Evolutionary conservation across 2,329 filamentous ascomycete species (phyloP).

Genomic region (Fusarium sp.): DNA sequence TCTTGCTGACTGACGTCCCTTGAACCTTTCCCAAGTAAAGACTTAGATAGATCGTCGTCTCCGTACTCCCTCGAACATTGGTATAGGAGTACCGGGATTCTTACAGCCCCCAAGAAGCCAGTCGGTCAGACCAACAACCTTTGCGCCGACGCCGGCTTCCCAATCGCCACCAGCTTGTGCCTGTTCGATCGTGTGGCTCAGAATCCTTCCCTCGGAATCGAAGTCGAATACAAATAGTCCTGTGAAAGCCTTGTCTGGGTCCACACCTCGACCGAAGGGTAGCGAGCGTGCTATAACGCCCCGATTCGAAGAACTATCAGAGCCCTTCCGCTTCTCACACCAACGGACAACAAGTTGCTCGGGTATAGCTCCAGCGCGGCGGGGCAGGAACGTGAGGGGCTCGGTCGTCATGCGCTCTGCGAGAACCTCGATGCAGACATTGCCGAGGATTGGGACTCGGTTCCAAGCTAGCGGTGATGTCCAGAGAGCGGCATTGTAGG

Average conservation of each 20-base stretch:
- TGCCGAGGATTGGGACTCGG: slow-evolving; percentile 87
- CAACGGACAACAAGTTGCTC: slow-evolving; percentile 63
- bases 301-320: slow-evolving; percentile 42
- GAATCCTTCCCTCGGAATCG: slow-evolving; percentile 83
- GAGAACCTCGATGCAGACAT: slow-evolving; percentile 86
- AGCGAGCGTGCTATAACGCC: slow-evolving; percentile 58
- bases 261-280: slow-evolving; percentile 50
- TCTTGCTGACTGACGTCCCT: not conserved
- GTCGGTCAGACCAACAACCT: slow-evolving; percentile 91
- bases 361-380: slow-evolving; percentile 64
- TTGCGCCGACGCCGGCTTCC: slow-evolving; percentile 82
- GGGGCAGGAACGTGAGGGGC: slow-evolving; percentile 60
- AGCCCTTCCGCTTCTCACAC: slow-evolving; percentile 85
- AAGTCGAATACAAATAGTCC: slow-evolving; percentile 97
- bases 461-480: slow-evolving; percentile 97
- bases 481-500: slow-evolving; percentile 94
- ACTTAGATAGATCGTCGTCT: slow-evolving; percentile 38
- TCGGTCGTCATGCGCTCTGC: slow-evolving; percentile 86
- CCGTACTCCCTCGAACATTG: slow-evolving; percentile 50
- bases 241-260: slow-evolving; percentile 80
- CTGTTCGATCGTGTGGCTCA: slow-evolving; percentile 93
- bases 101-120: slow-evolving; percentile 86
- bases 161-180: slow-evolving; percentile 84
- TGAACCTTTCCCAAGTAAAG: not conserved
- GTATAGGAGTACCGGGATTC: slow-evolving; percentile 50